Base-by-base conservation (phyloP, 192 early-diverging fungal genomes). In the Pilobolus umbonatus region DNA sequence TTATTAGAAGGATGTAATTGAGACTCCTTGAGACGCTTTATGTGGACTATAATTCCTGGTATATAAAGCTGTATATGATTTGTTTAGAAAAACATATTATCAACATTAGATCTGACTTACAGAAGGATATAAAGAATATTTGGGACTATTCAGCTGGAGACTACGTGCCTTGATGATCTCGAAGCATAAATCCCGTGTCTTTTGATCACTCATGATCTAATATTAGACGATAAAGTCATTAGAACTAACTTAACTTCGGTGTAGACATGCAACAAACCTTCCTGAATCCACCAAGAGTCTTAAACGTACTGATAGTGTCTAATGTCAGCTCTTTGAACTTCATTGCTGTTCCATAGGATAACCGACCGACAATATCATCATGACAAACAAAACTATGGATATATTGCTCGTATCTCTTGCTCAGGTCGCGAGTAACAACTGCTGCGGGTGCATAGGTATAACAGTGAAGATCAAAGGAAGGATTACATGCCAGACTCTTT, bases 271-370 rank as follows among this genome's bases (percentile, higher is more conserved):
- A n/a, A 51, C n/a, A 9, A 46, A 67, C 58, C 44, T 57, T 48
- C 40, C 39, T 32, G 15, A 40, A 42, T 6, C 67, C 67, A 10
- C 69, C 69, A 10, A 72, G 36, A 19, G 59, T 55, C 36, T 67
- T 56, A 32, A 61, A 64, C 17, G 64, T 60, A 34, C 55, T 60
- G 42, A 72, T 58, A 1, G 82, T 77, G 32, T 71, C 76, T 31
- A 83, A 68, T 9, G 84, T 65, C 67, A 87, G 69, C 22, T 76
- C 78, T 65, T 82, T 80, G 32, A 86, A 65, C 49, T 85, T 77
- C 14, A 82, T 75, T 8, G 85, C 75, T 1, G 82, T 79, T 17
- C 85, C 85, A 53, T 88, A 88, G 30, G 76, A 83, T 32, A 84
- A 60, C 21, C 85, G 75, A 11, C 72, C 77, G 12, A 85, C 84